Percentiles rank a stretch among this genome's conserved stretches.
Evolutionary conservation across 176 grass and related monocot species (phyloP).

Genomic region (Oryza rufipogon): DNA sequence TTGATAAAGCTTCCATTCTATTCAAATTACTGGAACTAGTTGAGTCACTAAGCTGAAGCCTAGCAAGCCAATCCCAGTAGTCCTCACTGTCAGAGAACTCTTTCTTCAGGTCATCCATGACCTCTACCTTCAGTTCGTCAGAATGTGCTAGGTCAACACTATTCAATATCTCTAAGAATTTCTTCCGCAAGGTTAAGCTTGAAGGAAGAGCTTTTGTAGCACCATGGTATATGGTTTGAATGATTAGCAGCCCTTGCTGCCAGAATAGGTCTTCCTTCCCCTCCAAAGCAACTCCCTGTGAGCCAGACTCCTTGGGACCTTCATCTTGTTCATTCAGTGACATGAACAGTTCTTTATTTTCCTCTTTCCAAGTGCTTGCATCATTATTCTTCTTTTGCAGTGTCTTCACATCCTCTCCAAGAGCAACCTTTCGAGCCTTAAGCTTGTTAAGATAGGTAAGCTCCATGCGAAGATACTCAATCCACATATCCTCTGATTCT

Average conservation of each 20-base stretch:
- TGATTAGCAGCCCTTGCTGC: slow-evolving; percentile 86
- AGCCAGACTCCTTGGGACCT: slow-evolving; percentile 27
- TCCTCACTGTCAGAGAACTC: slow-evolving; percentile 68
- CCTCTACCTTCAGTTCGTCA: slow-evolving; percentile 71
- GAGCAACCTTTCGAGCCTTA: slow-evolving; percentile 76
- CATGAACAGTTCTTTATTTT: slow-evolving; percentile 88
- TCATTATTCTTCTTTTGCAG: slow-evolving; percentile 48
- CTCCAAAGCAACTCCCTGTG: slow-evolving; percentile 37
- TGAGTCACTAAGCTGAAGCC: slow-evolving; percentile 55
- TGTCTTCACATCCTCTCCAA: slow-evolving; percentile 77
- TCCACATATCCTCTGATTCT: slow-evolving; percentile 89
- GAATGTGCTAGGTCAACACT: slow-evolving; percentile 72
- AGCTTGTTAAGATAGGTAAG: slow-evolving; percentile 97
- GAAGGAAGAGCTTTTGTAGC: slow-evolving; percentile 70
- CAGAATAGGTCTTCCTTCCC: slow-evolving; percentile 77
- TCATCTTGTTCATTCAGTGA: slow-evolving; percentile 59
- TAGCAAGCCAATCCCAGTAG: slow-evolving; percentile 92
- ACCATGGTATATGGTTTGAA: slow-evolving; percentile 78
- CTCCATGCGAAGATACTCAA: slow-evolving; percentile 96
- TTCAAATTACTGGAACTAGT: slow-evolving; percentile 42
- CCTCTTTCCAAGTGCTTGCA: slow-evolving; percentile 70
- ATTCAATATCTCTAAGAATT: slow-evolving; percentile 79
- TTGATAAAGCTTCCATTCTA: slow-evolving; percentile 39
- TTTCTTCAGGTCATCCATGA: slow-evolving; percentile 81
- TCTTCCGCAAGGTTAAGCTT: slow-evolving; percentile 73